Evolutionary conservation across 768 basidiomycete genomes (phyloP), one percentile per base, ranked within the genome.

Genomic region (Multifurca ochricompacta): DNA sequence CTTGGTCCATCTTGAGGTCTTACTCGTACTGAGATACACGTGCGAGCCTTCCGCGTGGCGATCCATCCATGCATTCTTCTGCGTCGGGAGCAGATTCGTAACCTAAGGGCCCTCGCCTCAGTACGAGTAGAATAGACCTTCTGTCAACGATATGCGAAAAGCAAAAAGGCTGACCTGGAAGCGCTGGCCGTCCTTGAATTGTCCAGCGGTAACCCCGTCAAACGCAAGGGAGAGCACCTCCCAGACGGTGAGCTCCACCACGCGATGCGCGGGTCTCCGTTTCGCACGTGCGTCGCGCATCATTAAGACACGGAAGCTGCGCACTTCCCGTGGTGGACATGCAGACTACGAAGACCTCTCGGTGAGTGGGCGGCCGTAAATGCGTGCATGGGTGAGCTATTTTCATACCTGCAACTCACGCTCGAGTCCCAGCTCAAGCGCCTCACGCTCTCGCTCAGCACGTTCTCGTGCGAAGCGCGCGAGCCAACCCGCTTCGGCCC

Each of bases 371-470:
- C 2, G 9, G 31, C 0, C 0, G 21, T 11, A 21, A 44, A 14
- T 13, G n/a, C 2, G 30, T 0, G 35, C 4, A 1, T 68, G 23
- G 31, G 36, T 30, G 32, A 19, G 25, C 21, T n/a, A 53, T 37
- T n/a, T n/a, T n/a, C 76, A 44, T 62, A 91, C 92, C 66, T 80
- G 73, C 6, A 96, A 72, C 59, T 93, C 88, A 47, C 74, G 72
- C 56, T 86, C 84, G 31, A 93, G 79, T 46, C 87, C 83, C 9
- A 77, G 78, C 13, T 68, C 70, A 16, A 76, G 69, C 11, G 67
- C 69, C 48, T 82, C 78, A 13, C 72, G 72, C 27, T 82, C 81
- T 45, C 69, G 71, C 31, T 74, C 69, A 16, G 75, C 65, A 51
- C 74, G 74, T 35, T 77, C 73, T 5, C 68, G 70, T 34, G 82